Evolutionary conservation across 2,329 filamentous ascomycete genomes (phyloP).

Genomic region (Penicillium sclerotigenum): DNA sequence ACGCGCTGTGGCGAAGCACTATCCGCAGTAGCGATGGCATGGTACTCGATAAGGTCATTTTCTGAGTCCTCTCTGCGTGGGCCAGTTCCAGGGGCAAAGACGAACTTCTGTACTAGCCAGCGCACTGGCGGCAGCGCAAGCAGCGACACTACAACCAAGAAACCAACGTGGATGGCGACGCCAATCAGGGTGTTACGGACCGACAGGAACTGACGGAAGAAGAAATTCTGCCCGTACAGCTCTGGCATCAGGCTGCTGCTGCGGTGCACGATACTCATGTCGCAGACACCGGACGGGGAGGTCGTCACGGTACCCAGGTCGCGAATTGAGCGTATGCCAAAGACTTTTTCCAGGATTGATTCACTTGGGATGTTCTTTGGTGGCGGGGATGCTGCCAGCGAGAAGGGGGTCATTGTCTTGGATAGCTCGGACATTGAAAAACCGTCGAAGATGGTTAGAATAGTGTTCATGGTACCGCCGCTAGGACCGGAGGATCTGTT

Average conservation of each 20-base stretch:
- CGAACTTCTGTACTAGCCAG: slow-evolving; percentile 47
- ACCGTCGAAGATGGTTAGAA: slow-evolving; percentile 55
- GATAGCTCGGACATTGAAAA: slow-evolving; percentile 47
- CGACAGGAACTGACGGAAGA: slow-evolving; percentile 56
- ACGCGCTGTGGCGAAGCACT: slow-evolving; percentile 35
- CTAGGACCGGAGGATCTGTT: slow-evolving; percentile 46
- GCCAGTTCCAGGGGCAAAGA: slow-evolving; percentile 53
- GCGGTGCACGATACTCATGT: slow-evolving; percentile 58
- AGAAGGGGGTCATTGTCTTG: slow-evolving; percentile 51
- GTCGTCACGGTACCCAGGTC: slow-evolving; percentile 59
- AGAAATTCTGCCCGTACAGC: slow-evolving; percentile 58
- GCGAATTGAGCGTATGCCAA: slow-evolving; percentile 53
- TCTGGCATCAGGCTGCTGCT: slow-evolving; percentile 57
- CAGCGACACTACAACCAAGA: slow-evolving; percentile 47
- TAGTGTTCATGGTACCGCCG: slow-evolving; percentile 64
- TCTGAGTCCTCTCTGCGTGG: slow-evolving; percentile 44
- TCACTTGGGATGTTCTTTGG: slow-evolving; percentile 32
- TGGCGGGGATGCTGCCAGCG: slow-evolving; percentile 46
- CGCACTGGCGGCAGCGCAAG: slow-evolving; percentile 54
- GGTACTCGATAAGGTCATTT: slow-evolving; percentile 42
- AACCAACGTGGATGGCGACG: slow-evolving; percentile 47
- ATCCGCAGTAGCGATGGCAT: slow-evolving; percentile 47
- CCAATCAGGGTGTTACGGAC: slow-evolving; percentile 51
- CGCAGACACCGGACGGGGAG: slow-evolving; percentile 51
- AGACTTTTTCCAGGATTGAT: slow-evolving; percentile 31